These are phyloP conservation scores for Fraxinus sp. DNA, from an alignment of 305 asterid species.

Conservation along the genomic window DNA sequence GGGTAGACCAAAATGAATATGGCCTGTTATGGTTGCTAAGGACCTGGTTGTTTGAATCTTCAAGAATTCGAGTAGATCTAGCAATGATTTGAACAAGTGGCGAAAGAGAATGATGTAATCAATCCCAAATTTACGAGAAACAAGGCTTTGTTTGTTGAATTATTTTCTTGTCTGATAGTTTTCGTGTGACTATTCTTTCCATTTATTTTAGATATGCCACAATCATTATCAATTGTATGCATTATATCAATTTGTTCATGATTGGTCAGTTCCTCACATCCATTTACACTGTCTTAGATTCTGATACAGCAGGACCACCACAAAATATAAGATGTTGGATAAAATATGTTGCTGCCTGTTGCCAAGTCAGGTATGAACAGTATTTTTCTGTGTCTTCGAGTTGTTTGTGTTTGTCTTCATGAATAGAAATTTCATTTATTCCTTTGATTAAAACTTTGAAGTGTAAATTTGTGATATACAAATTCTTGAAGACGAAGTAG, in stretches of 20 bases:
- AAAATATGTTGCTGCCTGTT: slow-evolving; percentile 47
- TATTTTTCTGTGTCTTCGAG: slow-evolving; percentile 5
- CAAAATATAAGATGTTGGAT: slow-evolving; percentile 80
- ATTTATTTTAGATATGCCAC: background rate
- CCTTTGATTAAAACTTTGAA: background rate
- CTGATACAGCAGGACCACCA: slow-evolving; percentile 63
- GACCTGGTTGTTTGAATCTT: background rate
- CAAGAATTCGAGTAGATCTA: background rate
- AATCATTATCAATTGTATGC: background rate
- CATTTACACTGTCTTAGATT: slow-evolving; percentile 46
- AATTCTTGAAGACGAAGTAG: background rate
- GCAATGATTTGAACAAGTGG: background rate
- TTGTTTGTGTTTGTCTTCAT: background rate
- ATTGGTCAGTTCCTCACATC: slow-evolving; percentile 18
- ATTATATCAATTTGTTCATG: slow-evolving; percentile 8
- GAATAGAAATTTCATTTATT: background rate
- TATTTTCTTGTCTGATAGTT: background rate
- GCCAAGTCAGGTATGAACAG: slow-evolving; percentile 58
- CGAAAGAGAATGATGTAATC: background rate
- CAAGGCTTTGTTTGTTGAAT: background rate
- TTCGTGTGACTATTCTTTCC: background rate
- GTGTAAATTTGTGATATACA: background rate
- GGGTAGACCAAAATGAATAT: background rate
- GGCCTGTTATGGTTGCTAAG: background rate
- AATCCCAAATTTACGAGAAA: background rate